These are phyloP conservation scores for Arthrobotrys conoides DNA, from an alignment of 2,329 filamentous ascomycete species.

Conservation along the genomic window DNA sequence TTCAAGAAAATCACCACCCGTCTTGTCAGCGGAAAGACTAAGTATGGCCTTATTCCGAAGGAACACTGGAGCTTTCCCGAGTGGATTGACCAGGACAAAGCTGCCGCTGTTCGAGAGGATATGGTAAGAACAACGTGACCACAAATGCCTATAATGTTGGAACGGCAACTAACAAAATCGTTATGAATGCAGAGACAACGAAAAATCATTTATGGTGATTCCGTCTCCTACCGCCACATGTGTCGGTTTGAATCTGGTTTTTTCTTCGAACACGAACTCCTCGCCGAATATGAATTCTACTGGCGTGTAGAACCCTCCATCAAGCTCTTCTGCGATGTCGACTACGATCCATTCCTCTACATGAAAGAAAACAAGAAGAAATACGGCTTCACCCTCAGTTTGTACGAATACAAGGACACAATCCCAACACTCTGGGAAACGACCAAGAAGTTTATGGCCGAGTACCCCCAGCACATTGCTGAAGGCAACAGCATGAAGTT, in stretches of 20 bases:
- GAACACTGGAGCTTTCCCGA: conserved; percentile 98
- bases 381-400: conserved; percentile 94
- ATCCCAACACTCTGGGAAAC: conserved; percentile 97
- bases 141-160: neutral
- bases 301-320: conserved; percentile 99
- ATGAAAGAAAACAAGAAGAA: conserved; percentile 98
- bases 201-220: conserved; percentile 99
- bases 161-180: conserved; percentile 15
- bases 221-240: conserved; percentile 98
- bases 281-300: conserved; percentile 99
- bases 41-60: conserved; percentile 88
- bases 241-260: conserved; percentile 99
- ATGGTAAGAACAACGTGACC: conserved; percentile 74
- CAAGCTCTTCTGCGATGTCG: conserved; percentile 94
- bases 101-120: conserved; percentile 88
- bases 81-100: conserved; percentile 95
- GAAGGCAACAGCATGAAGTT: conserved; percentile 90
- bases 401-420: conserved; percentile 97
- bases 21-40: conserved; percentile 90
- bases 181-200: conserved; percentile 70
- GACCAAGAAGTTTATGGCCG: conserved; percentile 91
- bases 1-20: conserved; percentile 94
- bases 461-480: conserved; percentile 88
- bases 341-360: conserved; percentile 95
- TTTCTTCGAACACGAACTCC: conserved; percentile 95